Percentiles rank a stretch among this genome's conserved stretches.
Conservation (phyloP, 2,329 filamentous ascomycete genomes). For the Amauroascus niger region DNA sequence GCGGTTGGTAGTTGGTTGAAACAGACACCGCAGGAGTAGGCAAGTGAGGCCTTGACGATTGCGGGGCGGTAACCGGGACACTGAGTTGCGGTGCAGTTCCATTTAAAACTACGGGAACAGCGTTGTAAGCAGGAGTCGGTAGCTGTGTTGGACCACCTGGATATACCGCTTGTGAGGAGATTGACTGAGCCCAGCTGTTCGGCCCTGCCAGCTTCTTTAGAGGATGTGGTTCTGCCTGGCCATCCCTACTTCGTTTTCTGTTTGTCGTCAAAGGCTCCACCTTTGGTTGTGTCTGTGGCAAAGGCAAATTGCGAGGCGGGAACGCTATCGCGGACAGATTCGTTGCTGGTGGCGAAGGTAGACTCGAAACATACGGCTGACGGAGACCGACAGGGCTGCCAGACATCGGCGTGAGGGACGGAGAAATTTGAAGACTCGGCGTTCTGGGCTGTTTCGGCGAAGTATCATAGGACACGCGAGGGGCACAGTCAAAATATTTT, state of each 20-base stretch:
- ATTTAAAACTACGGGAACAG: conserved; percentile 21
- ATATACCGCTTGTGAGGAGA: conserved; percentile 21
- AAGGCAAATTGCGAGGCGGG: not conserved
- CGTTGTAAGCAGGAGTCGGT: conserved; percentile 33
- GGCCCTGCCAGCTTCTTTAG: conserved; percentile 11
- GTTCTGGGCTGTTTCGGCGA: conserved; percentile 23
- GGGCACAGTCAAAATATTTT: conserved; percentile 68
- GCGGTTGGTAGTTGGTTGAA: conserved; percentile 40
- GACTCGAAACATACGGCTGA: conserved; percentile 21
- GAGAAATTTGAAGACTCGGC: conserved; percentile 28
- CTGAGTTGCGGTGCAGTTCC: conserved; percentile 31
- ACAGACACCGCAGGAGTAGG: conserved; percentile 63
- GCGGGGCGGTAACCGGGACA: conserved; percentile 17
- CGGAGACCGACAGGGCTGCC: not conserved
- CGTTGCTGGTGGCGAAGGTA: conserved; percentile 33
- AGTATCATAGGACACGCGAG: conserved; percentile 37
- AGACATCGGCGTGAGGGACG: conserved; percentile 28
- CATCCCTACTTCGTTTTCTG: conserved; percentile 23
- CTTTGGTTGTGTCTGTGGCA: not conserved
- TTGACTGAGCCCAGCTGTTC: conserved; percentile 5
- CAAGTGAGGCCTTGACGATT: conserved; percentile 44
- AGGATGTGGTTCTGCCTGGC: conserved; percentile 3
- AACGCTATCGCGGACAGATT: not conserved
- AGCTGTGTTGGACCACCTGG: conserved; percentile 18
- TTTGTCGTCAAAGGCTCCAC: conserved; percentile 22